Base-by-base conservation (phyloP, 2,329 filamentous ascomycete species). In the Oidium heveae region DNA sequence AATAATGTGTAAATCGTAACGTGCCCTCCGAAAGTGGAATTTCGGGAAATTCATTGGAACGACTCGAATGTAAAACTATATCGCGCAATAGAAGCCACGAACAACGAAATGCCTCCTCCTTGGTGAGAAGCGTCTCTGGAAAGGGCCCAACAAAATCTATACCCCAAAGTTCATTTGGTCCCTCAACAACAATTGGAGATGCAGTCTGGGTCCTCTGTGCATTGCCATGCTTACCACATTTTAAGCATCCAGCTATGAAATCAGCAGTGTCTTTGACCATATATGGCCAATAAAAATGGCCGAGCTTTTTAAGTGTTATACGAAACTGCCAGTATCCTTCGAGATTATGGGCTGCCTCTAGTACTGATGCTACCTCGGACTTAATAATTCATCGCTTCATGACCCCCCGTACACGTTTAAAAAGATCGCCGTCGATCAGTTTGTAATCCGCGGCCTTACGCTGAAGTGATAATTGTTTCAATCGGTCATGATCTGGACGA, bases 211-310 rank as follows among this genome's bases (percentile, higher is more conserved):
- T 51, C 22, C 49, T 51, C 32, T 51, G 4, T 20, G 49, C 8
- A 36, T 51, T 52, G 22, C 49, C 49, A 52, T 52, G 49, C 33
- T 52, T 52, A 6, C 18, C 32, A 52, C 49, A 52, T 37, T 24
- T 28, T 37, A 36, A 37, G 36, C 49, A 52, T 36, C 49, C 49
- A 36, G 49, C 1, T 4, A 52, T 52, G 49, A 52, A 52, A 39
- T 52, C 36, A 22, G 50, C 50, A 34, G 50, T 52, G n/a, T 41
- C 36, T 28, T 52, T 52, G 10, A n/a, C 28, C 50, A 52, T 52
- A 39, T 52, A 24, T 36, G 34, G 50, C 50, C 50, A 52, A 28
- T 37, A 52, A 24, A 39, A 12, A 39, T 52, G 28, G 15, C 34
- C 16, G 16, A 52, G 50, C 50, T 39, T 52, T n/a, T n/a, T 39